Percentiles rank a stretch among this genome's conserved stretches.
Evolutionary conservation across 2,329 filamentous ascomycete species (phyloP).

Genomic region (Monilinia aucupariae): DNA sequence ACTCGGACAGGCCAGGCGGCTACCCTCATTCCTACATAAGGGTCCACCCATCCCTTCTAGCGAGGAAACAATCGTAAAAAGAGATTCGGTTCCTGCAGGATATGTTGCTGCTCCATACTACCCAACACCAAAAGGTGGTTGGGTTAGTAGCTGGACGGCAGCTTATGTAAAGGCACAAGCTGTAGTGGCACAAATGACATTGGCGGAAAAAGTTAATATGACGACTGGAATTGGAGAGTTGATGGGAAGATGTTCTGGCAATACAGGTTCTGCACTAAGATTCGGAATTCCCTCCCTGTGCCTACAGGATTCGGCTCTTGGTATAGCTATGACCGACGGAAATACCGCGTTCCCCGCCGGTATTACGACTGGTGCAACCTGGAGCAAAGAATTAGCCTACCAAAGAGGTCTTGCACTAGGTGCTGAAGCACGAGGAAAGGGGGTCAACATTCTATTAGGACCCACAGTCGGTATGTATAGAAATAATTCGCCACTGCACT

Average conservation of each 20-base stretch:
- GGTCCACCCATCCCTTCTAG: not conserved
- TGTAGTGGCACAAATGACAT: slow-evolving; percentile 68
- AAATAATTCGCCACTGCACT: no score
- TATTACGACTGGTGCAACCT: slow-evolving; percentile 72
- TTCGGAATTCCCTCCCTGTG: slow-evolving; percentile 69
- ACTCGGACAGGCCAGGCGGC: not conserved
- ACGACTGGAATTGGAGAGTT: slow-evolving; percentile 65
- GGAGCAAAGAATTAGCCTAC: slow-evolving; percentile 67
- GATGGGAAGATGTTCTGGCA: slow-evolving; percentile 70
- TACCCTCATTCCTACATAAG: slow-evolving; percentile 8
- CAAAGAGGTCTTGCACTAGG: slow-evolving; percentile 63
- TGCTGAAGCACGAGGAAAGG: slow-evolving; percentile 67
- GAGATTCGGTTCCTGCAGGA: slow-evolving; percentile 23
- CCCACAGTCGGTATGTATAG: slow-evolving; percentile 42
- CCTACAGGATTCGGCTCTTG: slow-evolving; percentile 65
- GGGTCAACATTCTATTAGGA: slow-evolving; percentile 62
- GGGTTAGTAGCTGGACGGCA: slow-evolving; percentile 49
- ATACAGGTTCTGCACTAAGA: slow-evolving; percentile 65
- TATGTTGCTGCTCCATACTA: slow-evolving; percentile 33
- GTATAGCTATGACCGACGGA: slow-evolving; percentile 67
- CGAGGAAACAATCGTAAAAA: not conserved
- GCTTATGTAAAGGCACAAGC: slow-evolving; percentile 65
- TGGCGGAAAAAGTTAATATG: slow-evolving; percentile 76
- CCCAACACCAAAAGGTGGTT: slow-evolving; percentile 50
- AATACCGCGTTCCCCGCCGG: slow-evolving; percentile 73